These are phyloP conservation scores for Tephrocybe sp. DNA, from an alignment of 768 basidiomycete genomes.

Conservation along the genomic window DNA sequence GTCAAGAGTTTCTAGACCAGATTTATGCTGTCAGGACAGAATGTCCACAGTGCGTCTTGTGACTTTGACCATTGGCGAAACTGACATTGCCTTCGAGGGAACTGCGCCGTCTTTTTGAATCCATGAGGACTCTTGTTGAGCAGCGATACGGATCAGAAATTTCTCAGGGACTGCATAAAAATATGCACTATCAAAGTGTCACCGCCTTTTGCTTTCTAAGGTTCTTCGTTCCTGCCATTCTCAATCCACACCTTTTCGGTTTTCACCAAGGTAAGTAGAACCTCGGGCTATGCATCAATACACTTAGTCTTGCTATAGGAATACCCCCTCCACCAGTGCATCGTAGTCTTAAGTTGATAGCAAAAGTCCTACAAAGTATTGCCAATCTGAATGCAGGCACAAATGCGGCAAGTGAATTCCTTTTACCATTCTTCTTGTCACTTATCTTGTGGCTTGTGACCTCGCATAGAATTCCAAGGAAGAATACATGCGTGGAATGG, in stretches of 20 bases:
- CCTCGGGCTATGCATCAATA: neutral
- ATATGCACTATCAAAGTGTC: conserved; percentile 79
- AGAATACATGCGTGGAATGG: conserved; percentile 78
- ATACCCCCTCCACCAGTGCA: conserved; percentile 67
- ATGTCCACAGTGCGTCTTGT: conserved; percentile 67
- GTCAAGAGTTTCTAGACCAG: conserved; percentile 75
- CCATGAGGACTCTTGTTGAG: conserved; percentile 73
- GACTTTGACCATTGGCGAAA: neutral
- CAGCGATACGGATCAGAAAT: conserved; percentile 50
- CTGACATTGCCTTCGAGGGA: conserved; percentile 50
- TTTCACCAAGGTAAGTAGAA: conserved; percentile 63
- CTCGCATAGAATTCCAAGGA: conserved; percentile 46
- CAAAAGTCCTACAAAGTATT: conserved; percentile 86
- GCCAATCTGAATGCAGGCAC: conserved; percentile 76
- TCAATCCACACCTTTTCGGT: conserved; percentile 86
- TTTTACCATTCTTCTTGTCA: neutral
- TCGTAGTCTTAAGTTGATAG: conserved; percentile 80
- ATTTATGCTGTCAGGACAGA: conserved; percentile 73
- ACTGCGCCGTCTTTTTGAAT: conserved; percentile 67
- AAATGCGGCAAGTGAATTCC: conserved; percentile 22
- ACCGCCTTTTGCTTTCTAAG: conserved; percentile 89
- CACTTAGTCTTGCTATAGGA: conserved; percentile 40
- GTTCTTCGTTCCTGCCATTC: conserved; percentile 86
- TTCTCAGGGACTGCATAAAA: conserved; percentile 42
- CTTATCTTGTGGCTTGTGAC: neutral